Evolutionary conservation across 352 stramenopile genomes (phyloP).

Genomic region (Phytophthora pini): DNA sequence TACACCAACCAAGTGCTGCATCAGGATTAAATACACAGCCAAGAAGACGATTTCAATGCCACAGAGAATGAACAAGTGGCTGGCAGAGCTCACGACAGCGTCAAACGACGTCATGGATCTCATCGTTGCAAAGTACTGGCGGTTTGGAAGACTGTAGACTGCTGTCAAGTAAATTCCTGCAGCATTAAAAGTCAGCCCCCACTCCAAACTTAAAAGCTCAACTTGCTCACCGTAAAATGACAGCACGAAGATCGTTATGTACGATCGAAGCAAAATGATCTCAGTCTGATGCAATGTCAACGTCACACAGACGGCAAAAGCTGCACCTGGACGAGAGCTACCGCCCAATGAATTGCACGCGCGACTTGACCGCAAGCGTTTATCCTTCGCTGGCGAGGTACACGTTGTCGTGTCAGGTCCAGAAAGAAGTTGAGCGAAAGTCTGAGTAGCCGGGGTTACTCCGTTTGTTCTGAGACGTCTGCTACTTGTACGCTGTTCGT

Average conservation of each 20-base stretch:
- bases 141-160: conserved; percentile 25
- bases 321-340: conserved; percentile 9
- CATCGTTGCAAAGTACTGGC: conserved; percentile 29
- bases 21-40: conserved; percentile 21
- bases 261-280: conserved; percentile 35
- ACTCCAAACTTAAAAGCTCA: conserved; percentile 4
- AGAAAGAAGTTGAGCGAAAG: neutral
- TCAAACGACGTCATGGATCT: conserved; percentile 14
- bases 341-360: neutral
- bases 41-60: conserved; percentile 27
- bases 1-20: conserved; percentile 1
- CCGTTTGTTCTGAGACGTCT: neutral
- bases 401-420: no score
- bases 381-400: neutral
- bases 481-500: neutral
- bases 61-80: conserved; percentile 18
- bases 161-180: conserved; percentile 19
- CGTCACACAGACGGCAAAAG: conserved; percentile 15
- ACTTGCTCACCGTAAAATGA: conserved; percentile 22
- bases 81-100: conserved; percentile 9
- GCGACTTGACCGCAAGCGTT: no score
- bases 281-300: conserved; percentile 29
- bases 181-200: conserved; percentile 7
- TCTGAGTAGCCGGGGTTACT: neutral
- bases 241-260: conserved; percentile 24